Conservation (phyloP, 2,329 filamentous ascomycete genomes). For the Colletotrichum chlorophyti region DNA sequence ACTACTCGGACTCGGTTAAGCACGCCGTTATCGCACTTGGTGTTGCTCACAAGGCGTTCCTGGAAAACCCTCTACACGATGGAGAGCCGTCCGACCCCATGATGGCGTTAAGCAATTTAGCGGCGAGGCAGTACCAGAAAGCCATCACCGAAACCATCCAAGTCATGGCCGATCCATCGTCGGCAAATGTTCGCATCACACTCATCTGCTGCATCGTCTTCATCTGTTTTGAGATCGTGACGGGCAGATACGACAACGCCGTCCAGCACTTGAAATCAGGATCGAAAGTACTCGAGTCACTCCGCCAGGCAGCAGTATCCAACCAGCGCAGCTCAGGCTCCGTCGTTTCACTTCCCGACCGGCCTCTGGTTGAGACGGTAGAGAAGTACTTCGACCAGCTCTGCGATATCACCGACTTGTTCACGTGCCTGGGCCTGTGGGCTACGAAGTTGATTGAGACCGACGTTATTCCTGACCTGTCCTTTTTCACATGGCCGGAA, state of each 20-base stretch:
- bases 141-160: constrained; percentile 15
- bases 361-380: constrained; percentile 5
- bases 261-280: constrained; percentile 8
- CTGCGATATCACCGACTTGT: constrained; percentile 18
- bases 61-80: constrained; percentile 6
- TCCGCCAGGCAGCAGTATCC: constrained; percentile 5
- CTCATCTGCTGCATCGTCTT: constrained; percentile 18
- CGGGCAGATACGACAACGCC: constrained; percentile 16
- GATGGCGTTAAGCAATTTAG: not conserved
- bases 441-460: constrained; percentile 11
- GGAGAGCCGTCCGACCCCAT: not conserved
- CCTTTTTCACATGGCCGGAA: constrained; percentile 10
- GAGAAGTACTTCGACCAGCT: constrained; percentile 10
- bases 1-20: constrained; percentile 22
- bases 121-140: constrained; percentile 11
- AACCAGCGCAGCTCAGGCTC: not conserved
- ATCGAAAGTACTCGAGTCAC: constrained; percentile 14
- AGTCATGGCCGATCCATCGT: constrained; percentile 19
- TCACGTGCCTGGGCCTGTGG: constrained; percentile 18
- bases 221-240: constrained; percentile 16
- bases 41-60: constrained; percentile 6
- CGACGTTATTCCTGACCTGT: constrained; percentile 11
- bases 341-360: not conserved
- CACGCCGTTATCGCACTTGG: constrained; percentile 20
- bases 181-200: constrained; percentile 17